Evolutionary conservation across 2,329 filamentous ascomycete species (phyloP), one percentile per base, ranked within the genome.

Genomic region (Aureobasidium sp.): DNA sequence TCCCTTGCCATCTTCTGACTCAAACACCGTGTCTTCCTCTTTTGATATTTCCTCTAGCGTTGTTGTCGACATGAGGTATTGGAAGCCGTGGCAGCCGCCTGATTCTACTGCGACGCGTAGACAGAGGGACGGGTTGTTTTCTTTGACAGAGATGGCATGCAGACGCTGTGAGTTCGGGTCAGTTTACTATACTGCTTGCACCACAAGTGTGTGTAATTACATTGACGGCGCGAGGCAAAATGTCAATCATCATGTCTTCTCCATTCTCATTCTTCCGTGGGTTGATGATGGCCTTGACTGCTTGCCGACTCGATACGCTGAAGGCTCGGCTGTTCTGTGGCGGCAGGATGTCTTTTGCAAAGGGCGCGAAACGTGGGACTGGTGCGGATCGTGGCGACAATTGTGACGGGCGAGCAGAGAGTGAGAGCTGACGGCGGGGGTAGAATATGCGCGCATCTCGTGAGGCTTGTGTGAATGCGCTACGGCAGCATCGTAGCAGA

Each of bases 81-180:
- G 94, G 75, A 99, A 99, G 55, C 94, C 94, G 76, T 99, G 94
- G 74, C 94, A 99, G 62, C 94, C 94, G 66, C 94, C 94, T 62
- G 88, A 91, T 71, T 96, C 91, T 63, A 99, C 92, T 64, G 89
- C 87, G 67, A 99, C 89, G 58, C 93, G 89, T n/a, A 99, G 82
- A 27, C 91, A 90, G 36, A 96, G 84, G 70, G 89, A 81, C 2
- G 90, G 90, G 72, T 96, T 95, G 64, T 68, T 64, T 67, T 75
- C 80, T 63, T 64, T 79, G 64, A 67, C 74, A 65, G 73, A 72
- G 68, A 80, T 96, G 67, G 90, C 83, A 63, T 84, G 81, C 36
- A 97, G 84, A 39, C 91, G 89, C 74, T 76, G 70, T 9, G 31
- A 9, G 25, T 3, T 3, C 4, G 7, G 4, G 2, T 60, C 37